Conservation (phyloP, 352 stramenopile species). For the Phytophthora tubulina region DNA sequence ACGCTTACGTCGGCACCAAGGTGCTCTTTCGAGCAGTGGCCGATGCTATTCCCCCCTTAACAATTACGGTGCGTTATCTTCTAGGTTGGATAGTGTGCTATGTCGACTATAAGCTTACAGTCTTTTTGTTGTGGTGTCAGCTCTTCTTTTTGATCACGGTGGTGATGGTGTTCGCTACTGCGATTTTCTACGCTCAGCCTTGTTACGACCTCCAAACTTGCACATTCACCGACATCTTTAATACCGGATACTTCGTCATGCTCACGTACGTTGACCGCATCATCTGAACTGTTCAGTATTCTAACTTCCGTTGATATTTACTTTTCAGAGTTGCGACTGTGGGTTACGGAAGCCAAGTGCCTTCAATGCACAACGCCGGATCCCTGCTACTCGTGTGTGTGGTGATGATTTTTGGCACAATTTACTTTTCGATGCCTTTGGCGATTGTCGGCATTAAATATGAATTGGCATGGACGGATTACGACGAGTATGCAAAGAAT, state of each 20-base stretch:
- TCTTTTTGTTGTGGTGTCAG: slow-evolving; percentile 18
- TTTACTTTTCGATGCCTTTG: slow-evolving; percentile 70
- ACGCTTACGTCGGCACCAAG: slow-evolving; percentile 56
- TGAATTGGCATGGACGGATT: slow-evolving; percentile 48
- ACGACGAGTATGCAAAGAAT: slow-evolving; percentile 26
- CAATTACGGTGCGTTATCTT: slow-evolving; percentile 49
- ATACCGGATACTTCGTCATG: slow-evolving; percentile 71
- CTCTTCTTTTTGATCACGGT: slow-evolving; percentile 65
- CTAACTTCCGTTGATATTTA: background rate
- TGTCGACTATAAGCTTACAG: background rate
- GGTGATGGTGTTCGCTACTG: slow-evolving; percentile 66
- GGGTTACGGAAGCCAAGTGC: slow-evolving; percentile 63
- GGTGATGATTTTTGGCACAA: slow-evolving; percentile 66
- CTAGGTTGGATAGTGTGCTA: background rate
- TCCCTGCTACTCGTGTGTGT: slow-evolving; percentile 47
- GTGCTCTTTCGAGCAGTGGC: slow-evolving; percentile 48
- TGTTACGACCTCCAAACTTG: slow-evolving; percentile 62
- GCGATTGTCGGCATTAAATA: slow-evolving; percentile 68
- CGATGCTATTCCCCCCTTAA: slow-evolving; percentile 52
- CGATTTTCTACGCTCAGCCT: slow-evolving; percentile 64
- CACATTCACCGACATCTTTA: slow-evolving; percentile 71
- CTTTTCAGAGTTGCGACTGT: slow-evolving; percentile 56
- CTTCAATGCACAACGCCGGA: slow-evolving; percentile 49
- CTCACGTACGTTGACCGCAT: slow-evolving; percentile 45
- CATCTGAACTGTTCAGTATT: background rate